Percentiles rank a stretch among this genome's conserved stretches.
These are phyloP conservation scores for Epichloe hybrida DNA, from an alignment of 2,329 filamentous ascomycete species.

Conservation along the genomic window DNA sequence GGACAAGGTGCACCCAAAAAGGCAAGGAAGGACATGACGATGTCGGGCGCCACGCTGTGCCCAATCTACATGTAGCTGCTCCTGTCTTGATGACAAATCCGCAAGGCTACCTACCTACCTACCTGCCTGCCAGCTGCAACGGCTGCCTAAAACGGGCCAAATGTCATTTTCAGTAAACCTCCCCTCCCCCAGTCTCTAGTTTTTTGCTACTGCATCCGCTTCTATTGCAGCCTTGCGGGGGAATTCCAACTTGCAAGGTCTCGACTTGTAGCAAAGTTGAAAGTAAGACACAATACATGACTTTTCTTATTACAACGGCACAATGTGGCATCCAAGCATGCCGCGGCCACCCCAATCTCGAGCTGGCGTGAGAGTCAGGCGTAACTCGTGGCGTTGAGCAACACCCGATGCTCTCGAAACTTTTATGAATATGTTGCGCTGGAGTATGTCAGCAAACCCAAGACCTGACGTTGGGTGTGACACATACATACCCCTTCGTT, in stretches of 20 bases:
- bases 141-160: neutral
- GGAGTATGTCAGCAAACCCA: slow-evolving; percentile 12
- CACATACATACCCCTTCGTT: slow-evolving; percentile 66
- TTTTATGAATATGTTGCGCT: slow-evolving; percentile 61
- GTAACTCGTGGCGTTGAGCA: slow-evolving; percentile 40
- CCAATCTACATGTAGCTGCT: neutral
- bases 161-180: neutral
- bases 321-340: slow-evolving; percentile 77
- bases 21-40: neutral
- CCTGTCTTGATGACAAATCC: slow-evolving; percentile 3
- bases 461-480: neutral
- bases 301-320: slow-evolving; percentile 45
- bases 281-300: neutral
- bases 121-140: neutral
- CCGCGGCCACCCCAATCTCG: slow-evolving; percentile 84
- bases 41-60: neutral
- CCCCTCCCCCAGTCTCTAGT: no score
- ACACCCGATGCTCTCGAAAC: slow-evolving; percentile 36
- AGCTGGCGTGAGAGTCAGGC: slow-evolving; percentile 60
- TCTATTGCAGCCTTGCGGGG: neutral
- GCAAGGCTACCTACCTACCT: neutral
- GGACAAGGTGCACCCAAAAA: neutral
- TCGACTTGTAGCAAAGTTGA: neutral
- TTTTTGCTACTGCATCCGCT: neutral
- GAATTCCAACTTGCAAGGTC: neutral